phyloP scores from a whole-genome alignment of 1,284 basidiomycete species.

The Cutaneotrichosporon mucoides region DNA sequence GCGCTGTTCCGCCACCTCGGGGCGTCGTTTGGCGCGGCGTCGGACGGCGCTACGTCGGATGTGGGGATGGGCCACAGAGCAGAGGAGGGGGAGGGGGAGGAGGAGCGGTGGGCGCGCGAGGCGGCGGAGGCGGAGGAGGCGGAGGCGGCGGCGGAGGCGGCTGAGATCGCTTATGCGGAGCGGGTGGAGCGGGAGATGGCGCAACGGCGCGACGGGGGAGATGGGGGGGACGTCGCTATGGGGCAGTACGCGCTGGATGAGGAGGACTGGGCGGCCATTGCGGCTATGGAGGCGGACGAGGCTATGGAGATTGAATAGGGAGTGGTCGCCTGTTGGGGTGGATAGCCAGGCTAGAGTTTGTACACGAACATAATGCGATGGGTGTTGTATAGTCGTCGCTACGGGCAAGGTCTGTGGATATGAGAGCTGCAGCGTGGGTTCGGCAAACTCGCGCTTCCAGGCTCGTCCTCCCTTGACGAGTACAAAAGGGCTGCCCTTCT shows the following conservation, averaged over 20 bases:
- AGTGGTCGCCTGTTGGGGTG: background rate
- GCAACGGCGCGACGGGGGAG: background rate
- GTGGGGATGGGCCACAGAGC: background rate
- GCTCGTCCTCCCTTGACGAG: no score
- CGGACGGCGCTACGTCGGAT: no score
- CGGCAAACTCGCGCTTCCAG: no score
- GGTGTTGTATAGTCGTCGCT: background rate
- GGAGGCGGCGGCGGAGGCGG: constrained; percentile 22
- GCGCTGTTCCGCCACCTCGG: constrained; percentile 8
- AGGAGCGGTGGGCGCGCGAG: constrained; percentile 32
- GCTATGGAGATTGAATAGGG: constrained; percentile 13
- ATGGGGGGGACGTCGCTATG: no score
- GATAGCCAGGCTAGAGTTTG: background rate
- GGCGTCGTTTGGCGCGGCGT: background rate
- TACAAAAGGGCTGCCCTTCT: no score
- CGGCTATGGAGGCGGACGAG: constrained; percentile 9
- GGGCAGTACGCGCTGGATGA: constrained; percentile 1
- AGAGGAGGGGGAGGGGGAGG: constrained; percentile 19
- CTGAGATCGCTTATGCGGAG: constrained; percentile 15
- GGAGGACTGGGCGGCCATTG: constrained; percentile 13
- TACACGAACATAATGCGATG: background rate
- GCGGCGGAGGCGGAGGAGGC: constrained; percentile 34
- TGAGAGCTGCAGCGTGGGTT: no score
- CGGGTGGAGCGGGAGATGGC: constrained; percentile 13
- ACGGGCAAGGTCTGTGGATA: no score